These are phyloP conservation scores for Thraustochytrium striatum DNA, from an alignment of 352 stramenopile genomes.

Conservation along the genomic window DNA sequence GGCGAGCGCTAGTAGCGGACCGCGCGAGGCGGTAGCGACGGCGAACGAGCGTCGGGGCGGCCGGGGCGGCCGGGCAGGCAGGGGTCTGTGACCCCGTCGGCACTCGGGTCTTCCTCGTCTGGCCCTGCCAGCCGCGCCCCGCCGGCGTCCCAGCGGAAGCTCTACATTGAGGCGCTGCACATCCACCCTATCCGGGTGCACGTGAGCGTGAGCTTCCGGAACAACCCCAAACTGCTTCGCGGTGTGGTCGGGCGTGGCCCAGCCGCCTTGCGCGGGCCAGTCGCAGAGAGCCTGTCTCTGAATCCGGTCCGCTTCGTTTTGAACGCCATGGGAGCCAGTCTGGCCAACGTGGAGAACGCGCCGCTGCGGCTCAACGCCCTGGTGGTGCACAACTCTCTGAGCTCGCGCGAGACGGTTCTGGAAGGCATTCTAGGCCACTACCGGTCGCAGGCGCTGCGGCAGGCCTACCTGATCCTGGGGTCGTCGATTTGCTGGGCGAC, in stretches of 20 bases:
- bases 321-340: conserved; percentile 55
- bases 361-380: conserved; percentile 80
- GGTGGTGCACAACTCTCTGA: conserved; percentile 77
- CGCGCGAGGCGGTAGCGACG: too few relatives aligned
- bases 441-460: conserved; percentile 16
- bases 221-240: neutral
- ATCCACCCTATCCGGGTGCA: conserved; percentile 52
- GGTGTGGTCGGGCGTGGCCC: neutral
- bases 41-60: too few relatives aligned
- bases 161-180: conserved; percentile 53
- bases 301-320: conserved; percentile 38
- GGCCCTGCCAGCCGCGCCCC: too few relatives aligned
- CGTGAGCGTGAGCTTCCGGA: conserved; percentile 48
- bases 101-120: too few relatives aligned
- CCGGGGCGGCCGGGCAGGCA: too few relatives aligned
- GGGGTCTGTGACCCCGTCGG: too few relatives aligned
- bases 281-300: neutral
- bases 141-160: conserved; percentile 36
- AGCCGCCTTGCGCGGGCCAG: too few relatives aligned
- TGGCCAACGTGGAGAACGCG: conserved; percentile 76
- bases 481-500: conserved; percentile 82
- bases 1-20: too few relatives aligned
- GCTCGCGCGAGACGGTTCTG: conserved; percentile 65
- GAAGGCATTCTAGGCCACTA: conserved; percentile 45
- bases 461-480: conserved; percentile 64